phyloP scores from a whole-genome alignment of 768 basidiomycete genomes.

The Suillus alpinus region DNA sequence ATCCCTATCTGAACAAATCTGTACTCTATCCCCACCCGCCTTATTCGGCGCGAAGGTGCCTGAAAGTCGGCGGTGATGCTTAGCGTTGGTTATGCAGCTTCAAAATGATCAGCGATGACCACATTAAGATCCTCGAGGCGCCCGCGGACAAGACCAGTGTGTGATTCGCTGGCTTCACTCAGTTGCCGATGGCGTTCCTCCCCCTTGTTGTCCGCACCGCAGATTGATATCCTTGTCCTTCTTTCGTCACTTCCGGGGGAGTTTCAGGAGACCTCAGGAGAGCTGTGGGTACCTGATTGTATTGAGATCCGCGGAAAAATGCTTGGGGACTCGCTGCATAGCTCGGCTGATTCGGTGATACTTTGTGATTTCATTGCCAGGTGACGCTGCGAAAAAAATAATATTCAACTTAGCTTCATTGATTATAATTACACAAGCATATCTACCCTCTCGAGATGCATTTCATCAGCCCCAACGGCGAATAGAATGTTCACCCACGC shows the following conservation, averaged over 20 bases:
- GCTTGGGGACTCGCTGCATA: not conserved
- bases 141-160: not conserved
- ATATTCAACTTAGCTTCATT: not conserved
- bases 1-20: not conserved
- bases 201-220: not conserved
- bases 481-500: not conserved
- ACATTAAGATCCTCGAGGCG: not conserved
- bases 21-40: conserved; percentile 3
- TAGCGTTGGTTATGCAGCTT: not conserved
- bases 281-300: not conserved
- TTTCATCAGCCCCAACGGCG: not conserved
- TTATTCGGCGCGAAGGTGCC: conserved; percentile 1
- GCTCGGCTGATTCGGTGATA: not conserved
- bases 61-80: conserved; percentile 3
- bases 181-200: not conserved
- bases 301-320: not conserved
- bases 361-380: not conserved
- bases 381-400: not conserved
- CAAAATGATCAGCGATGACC: not conserved
- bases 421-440: not conserved
- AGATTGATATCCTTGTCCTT: not conserved
- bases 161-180: not conserved
- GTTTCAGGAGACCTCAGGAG: not conserved
- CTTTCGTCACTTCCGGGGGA: not conserved
- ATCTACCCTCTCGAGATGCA: not conserved